phyloP scores from a whole-genome alignment of 2,329 filamentous ascomycete genomes.

The Fusarium newnesense region DNA sequence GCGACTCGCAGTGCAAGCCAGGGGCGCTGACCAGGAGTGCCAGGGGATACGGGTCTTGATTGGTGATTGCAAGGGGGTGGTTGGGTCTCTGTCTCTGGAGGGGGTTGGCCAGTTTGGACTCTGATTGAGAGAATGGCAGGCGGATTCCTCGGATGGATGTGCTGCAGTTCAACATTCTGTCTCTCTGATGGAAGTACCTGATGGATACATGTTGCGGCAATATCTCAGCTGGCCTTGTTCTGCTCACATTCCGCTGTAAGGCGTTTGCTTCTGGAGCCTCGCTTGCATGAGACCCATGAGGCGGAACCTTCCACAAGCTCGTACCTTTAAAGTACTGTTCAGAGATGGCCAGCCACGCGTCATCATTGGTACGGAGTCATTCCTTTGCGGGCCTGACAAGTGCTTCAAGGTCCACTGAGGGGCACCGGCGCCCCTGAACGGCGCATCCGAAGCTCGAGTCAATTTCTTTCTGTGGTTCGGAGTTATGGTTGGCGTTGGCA shows the following conservation, averaged over 20 bases:
- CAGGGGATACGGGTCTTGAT: constrained; percentile 25
- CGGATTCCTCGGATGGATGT: constrained; percentile 31
- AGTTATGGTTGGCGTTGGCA: constrained; percentile 11
- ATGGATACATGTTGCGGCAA: constrained; percentile 1
- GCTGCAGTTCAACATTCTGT: constrained; percentile 5
- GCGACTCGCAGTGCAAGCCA: constrained; percentile 31
- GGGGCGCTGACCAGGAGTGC: constrained; percentile 22
- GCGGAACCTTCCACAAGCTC: constrained; percentile 6
- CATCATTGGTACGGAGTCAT: constrained; percentile 36
- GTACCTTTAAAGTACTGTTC: constrained; percentile 21
- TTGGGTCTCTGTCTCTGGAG: constrained; percentile 24
- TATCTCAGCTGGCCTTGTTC: constrained; percentile 24
- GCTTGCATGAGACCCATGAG: neutral
- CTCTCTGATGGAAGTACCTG: constrained; percentile 7
- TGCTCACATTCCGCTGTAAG: neutral
- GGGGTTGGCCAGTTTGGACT: constrained; percentile 32
- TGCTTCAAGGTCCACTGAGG: constrained; percentile 12
- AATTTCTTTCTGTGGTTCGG: constrained; percentile 22
- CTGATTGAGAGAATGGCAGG: constrained; percentile 17
- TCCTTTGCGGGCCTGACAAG: constrained; percentile 14
- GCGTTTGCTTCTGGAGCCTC: neutral
- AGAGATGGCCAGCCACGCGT: constrained; percentile 34
- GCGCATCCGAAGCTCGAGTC: constrained; percentile 41
- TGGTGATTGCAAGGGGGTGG: constrained; percentile 7
- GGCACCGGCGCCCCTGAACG: constrained; percentile 42